These are phyloP conservation scores for Flaveria brownii DNA, from an alignment of 129 eudicot species.

Conservation along the genomic window DNA sequence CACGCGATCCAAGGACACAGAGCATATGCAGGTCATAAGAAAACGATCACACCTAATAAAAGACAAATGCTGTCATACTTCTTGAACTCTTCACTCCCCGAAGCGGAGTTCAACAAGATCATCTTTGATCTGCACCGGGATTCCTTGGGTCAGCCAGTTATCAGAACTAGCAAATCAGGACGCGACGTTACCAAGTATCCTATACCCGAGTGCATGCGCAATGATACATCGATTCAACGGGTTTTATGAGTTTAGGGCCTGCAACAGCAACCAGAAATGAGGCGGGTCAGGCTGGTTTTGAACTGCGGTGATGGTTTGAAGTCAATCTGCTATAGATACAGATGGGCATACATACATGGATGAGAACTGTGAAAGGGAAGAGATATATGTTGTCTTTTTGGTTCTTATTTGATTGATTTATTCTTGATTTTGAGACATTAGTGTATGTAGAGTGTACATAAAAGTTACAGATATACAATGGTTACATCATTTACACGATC, in stretches of 20 bases:
- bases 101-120: conserved; percentile 64
- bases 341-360: conserved; percentile 1
- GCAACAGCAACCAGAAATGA: conserved; percentile 9
- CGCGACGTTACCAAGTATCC: conserved; percentile 97
- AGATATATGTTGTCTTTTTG: conserved; percentile 18
- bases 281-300: not conserved
- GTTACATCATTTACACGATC: conserved; percentile 28
- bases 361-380: not conserved
- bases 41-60: conserved; percentile 88
- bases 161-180: conserved; percentile 68
- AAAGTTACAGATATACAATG: conserved; percentile 22
- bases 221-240: conserved; percentile 22
- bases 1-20: conserved; percentile 41
- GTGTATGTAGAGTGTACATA: conserved; percentile 33
- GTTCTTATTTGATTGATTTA: conserved; percentile 25
- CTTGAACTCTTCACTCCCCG: conserved; percentile 65
- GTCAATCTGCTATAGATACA: not conserved
- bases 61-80: conserved; percentile 81
- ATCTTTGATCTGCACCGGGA: conserved; percentile 73
- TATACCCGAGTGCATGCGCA: conserved; percentile 94
- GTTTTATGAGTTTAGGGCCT: not conserved
- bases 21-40: conserved; percentile 93
- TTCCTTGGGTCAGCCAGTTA: conserved; percentile 84
- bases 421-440: conserved; percentile 18
- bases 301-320: conserved; percentile 1